Conservation (phyloP, 2,329 filamentous ascomycete genomes). For the Paracorniculantispora psalliotae region DNA sequence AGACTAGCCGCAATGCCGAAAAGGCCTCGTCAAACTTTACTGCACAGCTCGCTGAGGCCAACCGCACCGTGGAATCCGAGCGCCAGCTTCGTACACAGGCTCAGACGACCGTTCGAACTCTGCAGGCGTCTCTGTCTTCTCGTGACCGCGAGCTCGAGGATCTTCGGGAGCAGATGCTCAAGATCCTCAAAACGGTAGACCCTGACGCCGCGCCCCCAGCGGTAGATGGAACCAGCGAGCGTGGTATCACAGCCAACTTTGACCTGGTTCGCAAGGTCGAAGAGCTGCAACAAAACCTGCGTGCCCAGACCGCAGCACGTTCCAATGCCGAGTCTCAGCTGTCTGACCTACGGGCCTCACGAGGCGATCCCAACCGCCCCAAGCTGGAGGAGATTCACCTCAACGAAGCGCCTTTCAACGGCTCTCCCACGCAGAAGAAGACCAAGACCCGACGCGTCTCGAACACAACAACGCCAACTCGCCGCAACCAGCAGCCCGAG, state of each 20-base stretch:
- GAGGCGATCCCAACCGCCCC: constrained; percentile 67
- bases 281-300: constrained; percentile 80
- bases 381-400: constrained; percentile 82
- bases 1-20: constrained; percentile 83
- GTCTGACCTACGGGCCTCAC: constrained; percentile 67
- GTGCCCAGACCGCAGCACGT: constrained; percentile 76
- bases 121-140: constrained; percentile 74
- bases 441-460: constrained; percentile 57
- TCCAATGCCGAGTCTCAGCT: constrained; percentile 79
- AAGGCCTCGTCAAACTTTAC: constrained; percentile 76
- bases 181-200: constrained; percentile 82
- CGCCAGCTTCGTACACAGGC: constrained; percentile 79
- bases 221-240: constrained; percentile 56
- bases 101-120: constrained; percentile 75
- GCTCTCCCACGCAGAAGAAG: constrained; percentile 69
- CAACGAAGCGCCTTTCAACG: constrained; percentile 69
- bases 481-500: constrained; percentile 54
- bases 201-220: constrained; percentile 66
- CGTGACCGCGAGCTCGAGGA: constrained; percentile 77
- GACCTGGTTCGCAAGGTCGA: constrained; percentile 84
- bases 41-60: constrained; percentile 81
- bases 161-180: constrained; percentile 71
- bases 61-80: constrained; percentile 86
- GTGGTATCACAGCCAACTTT: constrained; percentile 66
- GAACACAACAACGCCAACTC: constrained; percentile 71